Base-by-base conservation (phyloP, 805 yeast genomes). In the Zygosaccharomyces siamensis region DNA sequence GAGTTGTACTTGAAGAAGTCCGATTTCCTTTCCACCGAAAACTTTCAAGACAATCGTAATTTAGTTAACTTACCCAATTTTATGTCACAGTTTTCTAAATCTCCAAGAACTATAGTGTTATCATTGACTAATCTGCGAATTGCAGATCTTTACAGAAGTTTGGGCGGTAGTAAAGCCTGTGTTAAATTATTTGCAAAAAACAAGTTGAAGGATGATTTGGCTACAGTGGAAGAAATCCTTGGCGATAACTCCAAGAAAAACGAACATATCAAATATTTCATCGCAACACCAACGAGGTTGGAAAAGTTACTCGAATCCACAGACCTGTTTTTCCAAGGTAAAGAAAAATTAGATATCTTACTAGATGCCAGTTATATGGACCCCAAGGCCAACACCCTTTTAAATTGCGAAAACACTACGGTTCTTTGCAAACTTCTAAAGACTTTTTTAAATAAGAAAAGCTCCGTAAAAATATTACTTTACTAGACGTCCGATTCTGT, bases 71-170 rank as follows among this genome's bases (percentile, higher is more conserved):
- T 86, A 47, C 66, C 77, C 2, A 69, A 68, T 20, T 89, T 81
- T 61, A 67, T 88, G 28, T 70, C 71, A 33, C 65, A 69, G 33
- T 78, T 73, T 51, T 78, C 84, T 59, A 73, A 64, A 55, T 68
- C 76, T 26, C 68, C 69, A 20, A 58, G 67, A n/a, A 68, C 74
- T 0, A 57, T 71, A 70, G 76, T 67, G 63, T 80, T 54, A 66
- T 83, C 90, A 0, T 77, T 85, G 73, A 87, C 96, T 0, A 93
- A 96, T 8, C 71, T 89, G 21, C 76, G 97, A 56, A 93, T 89
- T 1, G 92, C 97, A 60, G 97, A 90, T 59, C 75, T 89, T 2
- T 84, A 78, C 61, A 77, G 96, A 55, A 80, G 86, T 1, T 60
- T 78, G 78, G 46, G 73, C 67, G 62, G 74, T 58, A 47, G 71